These are phyloP conservation scores for Pseudogymnoascus sp. DNA, from an alignment of 2,329 filamentous ascomycete genomes.

Conservation along the genomic window DNA sequence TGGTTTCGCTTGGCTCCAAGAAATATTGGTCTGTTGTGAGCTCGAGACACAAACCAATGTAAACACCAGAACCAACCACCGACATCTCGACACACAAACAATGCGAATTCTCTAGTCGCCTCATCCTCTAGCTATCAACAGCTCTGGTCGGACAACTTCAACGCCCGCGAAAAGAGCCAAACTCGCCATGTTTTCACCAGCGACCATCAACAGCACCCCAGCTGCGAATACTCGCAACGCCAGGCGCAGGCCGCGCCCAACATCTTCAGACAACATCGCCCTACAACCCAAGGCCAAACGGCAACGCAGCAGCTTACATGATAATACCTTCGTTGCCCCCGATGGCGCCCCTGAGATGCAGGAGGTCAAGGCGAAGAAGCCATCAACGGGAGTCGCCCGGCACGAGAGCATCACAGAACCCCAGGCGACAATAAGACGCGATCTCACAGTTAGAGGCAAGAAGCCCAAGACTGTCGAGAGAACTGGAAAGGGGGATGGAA, in stretches of 20 bases:
- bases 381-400: slow-evolving; percentile 28
- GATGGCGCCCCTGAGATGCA: slow-evolving; percentile 44
- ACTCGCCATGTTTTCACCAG: slow-evolving; percentile 48
- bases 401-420: slow-evolving; percentile 23
- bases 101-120: slow-evolving; percentile 3
- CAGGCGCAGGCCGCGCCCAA: slow-evolving; percentile 50
- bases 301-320: slow-evolving; percentile 48
- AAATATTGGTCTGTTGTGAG: slow-evolving; percentile 2
- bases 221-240: slow-evolving; percentile 49
- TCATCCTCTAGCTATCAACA: background rate
- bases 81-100: slow-evolving; percentile 1
- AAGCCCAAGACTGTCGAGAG: slow-evolving; percentile 56
- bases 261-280: slow-evolving; percentile 43
- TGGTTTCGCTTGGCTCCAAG: slow-evolving; percentile 7
- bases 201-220: slow-evolving; percentile 39
- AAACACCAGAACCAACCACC: slow-evolving; percentile 6
- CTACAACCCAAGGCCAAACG: slow-evolving; percentile 57
- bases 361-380: slow-evolving; percentile 47
- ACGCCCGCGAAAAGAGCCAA: background rate
- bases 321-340: slow-evolving; percentile 48
- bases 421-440: slow-evolving; percentile 28
- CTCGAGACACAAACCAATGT: slow-evolving; percentile 6
- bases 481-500: slow-evolving; percentile 61
- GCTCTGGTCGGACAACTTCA: background rate
- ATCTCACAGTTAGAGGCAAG: slow-evolving; percentile 52